Percentiles rank a stretch among this genome's conserved stretches.
phyloP scores from a whole-genome alignment of 1,284 basidiomycete species.

The Hypsizygus ulmarius region DNA sequence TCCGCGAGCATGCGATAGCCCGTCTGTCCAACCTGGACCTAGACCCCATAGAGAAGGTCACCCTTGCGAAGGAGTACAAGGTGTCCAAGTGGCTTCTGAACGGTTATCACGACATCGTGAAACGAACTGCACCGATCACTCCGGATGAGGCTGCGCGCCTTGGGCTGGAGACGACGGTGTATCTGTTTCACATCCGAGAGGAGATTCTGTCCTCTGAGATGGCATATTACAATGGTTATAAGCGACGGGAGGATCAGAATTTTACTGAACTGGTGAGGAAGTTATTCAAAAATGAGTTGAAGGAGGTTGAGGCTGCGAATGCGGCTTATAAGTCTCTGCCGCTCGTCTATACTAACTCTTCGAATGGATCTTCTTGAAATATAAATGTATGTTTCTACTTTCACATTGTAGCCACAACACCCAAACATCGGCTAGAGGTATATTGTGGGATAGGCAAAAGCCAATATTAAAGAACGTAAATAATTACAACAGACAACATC shows the following conservation, averaged over 20 bases:
- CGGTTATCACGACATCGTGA: not conserved
- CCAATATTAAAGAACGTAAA: no score
- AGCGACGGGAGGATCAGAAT: conserved; percentile 5
- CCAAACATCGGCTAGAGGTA: no score
- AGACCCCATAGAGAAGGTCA: not conserved
- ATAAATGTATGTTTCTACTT: no score
- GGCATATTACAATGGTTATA: not conserved
- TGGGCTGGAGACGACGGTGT: conserved; percentile 6
- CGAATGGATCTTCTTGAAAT: no score
- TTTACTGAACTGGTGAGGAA: conserved; percentile 7
- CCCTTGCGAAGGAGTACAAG: not conserved
- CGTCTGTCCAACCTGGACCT: not conserved
- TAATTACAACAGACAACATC: no score
- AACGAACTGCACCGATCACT: not conserved
- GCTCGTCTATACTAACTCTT: no score
- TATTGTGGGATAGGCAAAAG: no score
- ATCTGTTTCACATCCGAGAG: conserved; percentile 4
- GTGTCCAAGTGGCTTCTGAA: not conserved
- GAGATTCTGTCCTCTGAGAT: not conserved
- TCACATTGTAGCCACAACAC: no score
- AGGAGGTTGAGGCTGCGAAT: conserved; percentile 9
- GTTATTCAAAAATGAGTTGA: conserved; percentile 9
- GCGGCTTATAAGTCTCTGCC: conserved; percentile 11
- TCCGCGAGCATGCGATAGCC: conserved; percentile 17
- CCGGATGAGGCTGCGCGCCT: not conserved